Percentiles rank a stretch among this genome's conserved stretches.
Evolutionary conservation across 1,284 basidiomycete genomes (phyloP).

Genomic region (Phellinidium pouzarii): DNA sequence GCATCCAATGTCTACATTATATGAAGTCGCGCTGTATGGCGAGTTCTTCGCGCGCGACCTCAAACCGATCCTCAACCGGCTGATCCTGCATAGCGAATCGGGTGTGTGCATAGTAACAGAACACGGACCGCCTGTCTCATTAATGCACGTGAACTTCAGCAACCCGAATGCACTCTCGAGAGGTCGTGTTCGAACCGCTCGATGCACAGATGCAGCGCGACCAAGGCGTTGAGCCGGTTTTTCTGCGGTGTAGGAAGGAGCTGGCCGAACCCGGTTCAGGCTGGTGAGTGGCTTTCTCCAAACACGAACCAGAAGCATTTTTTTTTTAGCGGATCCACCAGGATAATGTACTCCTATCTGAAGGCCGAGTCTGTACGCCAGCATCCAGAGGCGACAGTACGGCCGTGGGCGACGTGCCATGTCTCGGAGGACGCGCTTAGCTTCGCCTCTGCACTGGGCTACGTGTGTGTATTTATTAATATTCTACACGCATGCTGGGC

Average conservation of each 20-base stretch:
- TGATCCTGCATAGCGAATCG: conserved; percentile 70
- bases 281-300: conserved; percentile 41
- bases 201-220: conserved; percentile 57
- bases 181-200: conserved; percentile 69
- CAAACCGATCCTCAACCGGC: conserved; percentile 63
- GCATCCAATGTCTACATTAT: conserved; percentile 41
- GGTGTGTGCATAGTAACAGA: conserved; percentile 30
- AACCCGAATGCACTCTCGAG: conserved; percentile 51
- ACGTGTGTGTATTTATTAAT: conserved; percentile 40
- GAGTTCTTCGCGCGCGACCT: conserved; percentile 59
- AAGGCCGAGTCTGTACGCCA: conserved; percentile 72
- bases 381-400: conserved; percentile 74
- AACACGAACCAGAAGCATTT: not conserved
- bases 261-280: conserved; percentile 48
- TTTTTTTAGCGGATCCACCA: conserved; percentile 28
- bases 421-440: conserved; percentile 70
- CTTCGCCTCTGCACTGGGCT: conserved; percentile 71
- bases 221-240: conserved; percentile 52
- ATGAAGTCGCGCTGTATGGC: conserved; percentile 73
- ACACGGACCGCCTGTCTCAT: conserved; percentile 22
- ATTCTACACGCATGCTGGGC: not conserved
- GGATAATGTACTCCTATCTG: conserved; percentile 69
- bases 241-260: conserved; percentile 69
- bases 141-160: conserved; percentile 1
- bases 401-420: conserved; percentile 72